phyloP scores from a whole-genome alignment of 1,139 yeast genomes.

The Arxiozyma slooffiae region DNA sequence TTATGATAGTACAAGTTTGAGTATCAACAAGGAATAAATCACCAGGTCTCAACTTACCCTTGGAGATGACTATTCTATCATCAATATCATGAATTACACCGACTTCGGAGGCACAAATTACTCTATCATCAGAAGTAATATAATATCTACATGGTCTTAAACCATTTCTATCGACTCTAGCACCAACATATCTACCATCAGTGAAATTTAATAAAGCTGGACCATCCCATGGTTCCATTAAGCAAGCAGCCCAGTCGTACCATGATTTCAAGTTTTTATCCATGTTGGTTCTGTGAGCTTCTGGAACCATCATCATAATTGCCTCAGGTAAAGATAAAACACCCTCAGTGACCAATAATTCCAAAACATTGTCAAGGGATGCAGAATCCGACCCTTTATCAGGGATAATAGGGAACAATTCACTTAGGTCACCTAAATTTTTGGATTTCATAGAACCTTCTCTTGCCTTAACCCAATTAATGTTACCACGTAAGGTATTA shows the following conservation, averaged over 20 bases:
- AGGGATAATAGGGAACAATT: conserved; percentile 88
- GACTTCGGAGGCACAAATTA: conserved; percentile 96
- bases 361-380: conserved; percentile 91
- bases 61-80: conserved; percentile 70
- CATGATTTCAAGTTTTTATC: conserved; percentile 89
- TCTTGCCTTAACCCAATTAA: conserved; percentile 98
- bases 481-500: conserved; percentile 93
- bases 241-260: conserved; percentile 98
- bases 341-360: conserved; percentile 83
- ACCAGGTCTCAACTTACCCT: conserved; percentile 94
- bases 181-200: conserved; percentile 97
- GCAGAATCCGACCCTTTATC: conserved; percentile 99
- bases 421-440: conserved; percentile 84
- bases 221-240: conserved; percentile 99
- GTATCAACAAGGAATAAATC: conserved; percentile 94
- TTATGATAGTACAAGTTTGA: conserved; percentile 83
- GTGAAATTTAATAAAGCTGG: conserved; percentile 96
- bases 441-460: conserved; percentile 91
- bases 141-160: conserved; percentile 97
- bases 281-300: conserved; percentile 96
- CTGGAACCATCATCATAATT: conserved; percentile 93
- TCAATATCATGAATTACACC: conserved; percentile 82
- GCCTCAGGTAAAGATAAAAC: conserved; percentile 92
- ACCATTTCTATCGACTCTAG: conserved; percentile 94
- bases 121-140: conserved; percentile 86